Percentiles rank a stretch among this genome's conserved stretches.
Conservation (phyloP, 2,329 filamentous ascomycete species). For the Aspergillus flavus region DNA sequence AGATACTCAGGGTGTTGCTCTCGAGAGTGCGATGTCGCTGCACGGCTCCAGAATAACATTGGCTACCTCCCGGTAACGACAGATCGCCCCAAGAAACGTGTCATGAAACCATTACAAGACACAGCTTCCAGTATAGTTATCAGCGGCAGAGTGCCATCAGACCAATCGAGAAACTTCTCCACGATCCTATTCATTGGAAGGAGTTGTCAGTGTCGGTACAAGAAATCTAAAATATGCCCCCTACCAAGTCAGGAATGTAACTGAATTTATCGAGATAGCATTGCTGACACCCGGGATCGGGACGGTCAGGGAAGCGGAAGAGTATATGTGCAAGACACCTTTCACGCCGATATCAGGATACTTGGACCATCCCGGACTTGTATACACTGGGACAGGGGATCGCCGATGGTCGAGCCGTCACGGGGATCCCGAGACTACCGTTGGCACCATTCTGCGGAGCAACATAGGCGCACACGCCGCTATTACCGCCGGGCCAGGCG, state of each 20-base stretch:
- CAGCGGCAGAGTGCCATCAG: conserved; percentile 32
- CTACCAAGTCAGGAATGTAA: conserved; percentile 32
- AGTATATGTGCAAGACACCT: neutral
- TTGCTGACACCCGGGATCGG: neutral
- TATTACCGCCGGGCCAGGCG: neutral
- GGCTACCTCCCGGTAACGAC: conserved; percentile 35
- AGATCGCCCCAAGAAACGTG: conserved; percentile 38
- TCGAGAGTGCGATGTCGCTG: too few species aligned
- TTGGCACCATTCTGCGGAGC: neutral
- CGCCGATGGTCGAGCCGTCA: neutral
- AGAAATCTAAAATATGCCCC: neutral
- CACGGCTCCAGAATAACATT: neutral
- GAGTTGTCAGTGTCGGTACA: neutral
- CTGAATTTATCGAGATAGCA: conserved; percentile 20
- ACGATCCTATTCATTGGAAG: conserved; percentile 36
- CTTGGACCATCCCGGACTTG: neutral
- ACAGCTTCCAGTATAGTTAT: conserved; percentile 38
- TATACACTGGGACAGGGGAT: neutral
- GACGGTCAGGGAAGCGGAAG: neutral
- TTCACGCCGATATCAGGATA: neutral
- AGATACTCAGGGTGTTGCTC: too few species aligned
- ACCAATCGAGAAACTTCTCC: conserved; percentile 45
- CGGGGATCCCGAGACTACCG: neutral
- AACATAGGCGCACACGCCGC: neutral
- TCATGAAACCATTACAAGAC: conserved; percentile 43